Evolutionary conservation across 495 filamentous ascomycete genomes (phyloP).

Genomic region (Staphylotrichum longicolle): DNA sequence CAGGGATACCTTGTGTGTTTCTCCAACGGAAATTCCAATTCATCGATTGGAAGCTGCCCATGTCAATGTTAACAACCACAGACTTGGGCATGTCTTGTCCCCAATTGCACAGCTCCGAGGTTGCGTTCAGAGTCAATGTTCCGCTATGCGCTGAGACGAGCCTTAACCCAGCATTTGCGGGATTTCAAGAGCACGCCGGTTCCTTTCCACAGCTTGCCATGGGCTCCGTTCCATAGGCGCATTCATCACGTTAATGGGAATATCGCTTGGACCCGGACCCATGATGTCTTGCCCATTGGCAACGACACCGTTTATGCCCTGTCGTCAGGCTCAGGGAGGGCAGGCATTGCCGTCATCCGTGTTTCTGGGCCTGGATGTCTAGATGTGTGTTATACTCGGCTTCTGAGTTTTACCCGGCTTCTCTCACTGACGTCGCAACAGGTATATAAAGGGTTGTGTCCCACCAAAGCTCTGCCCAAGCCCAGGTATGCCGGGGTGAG

Average conservation of each 20-base stretch:
- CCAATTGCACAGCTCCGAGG: background rate
- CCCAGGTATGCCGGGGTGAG: constrained; percentile 76
- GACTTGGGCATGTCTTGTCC: background rate
- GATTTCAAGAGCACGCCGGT: background rate
- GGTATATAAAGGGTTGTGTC: constrained; percentile 79
- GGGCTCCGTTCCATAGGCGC: background rate
- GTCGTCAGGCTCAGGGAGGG: constrained; percentile 80
- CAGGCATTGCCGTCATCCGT: constrained; percentile 88
- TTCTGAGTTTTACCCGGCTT: background rate
- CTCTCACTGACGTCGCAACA: constrained; percentile 33
- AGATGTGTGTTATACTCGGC: constrained; percentile 48
- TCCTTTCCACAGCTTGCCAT: background rate
- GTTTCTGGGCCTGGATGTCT: constrained; percentile 77
- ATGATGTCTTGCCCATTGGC: background rate
- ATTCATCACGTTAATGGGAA: constrained; percentile 11
- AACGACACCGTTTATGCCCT: constrained; percentile 84
- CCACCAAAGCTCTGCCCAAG: constrained; percentile 57
- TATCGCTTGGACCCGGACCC: background rate
- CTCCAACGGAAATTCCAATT: too few species aligned
- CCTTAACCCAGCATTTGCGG: constrained; percentile 9
- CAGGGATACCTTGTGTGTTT: too few species aligned
- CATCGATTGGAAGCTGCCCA: background rate
- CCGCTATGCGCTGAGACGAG: constrained; percentile 34
- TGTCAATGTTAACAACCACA: background rate
- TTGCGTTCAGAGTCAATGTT: constrained; percentile 34